Base-by-base conservation (phyloP, 352 stramenopile species). In the Globisporangium lucens region DNA sequence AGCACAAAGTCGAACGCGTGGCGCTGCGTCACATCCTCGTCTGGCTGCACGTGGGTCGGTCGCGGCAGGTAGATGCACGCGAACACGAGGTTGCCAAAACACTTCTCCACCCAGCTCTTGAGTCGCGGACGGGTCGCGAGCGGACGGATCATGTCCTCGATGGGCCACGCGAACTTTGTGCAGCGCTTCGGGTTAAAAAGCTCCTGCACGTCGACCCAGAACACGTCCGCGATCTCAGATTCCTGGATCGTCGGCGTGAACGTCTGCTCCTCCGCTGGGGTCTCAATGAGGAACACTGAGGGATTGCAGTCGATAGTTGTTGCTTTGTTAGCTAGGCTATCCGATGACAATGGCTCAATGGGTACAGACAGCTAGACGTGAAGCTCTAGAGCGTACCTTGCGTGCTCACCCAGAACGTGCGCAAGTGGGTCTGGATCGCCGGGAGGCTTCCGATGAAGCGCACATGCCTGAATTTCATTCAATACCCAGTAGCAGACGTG, bases 141-240 rank as follows among this genome's bases (percentile, higher is more conserved):
- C 69, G 64, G 56, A 13, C 71, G 68, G 9, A 95, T 66, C 66
- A 85, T 85, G 53, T 91, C 76, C 57, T 92, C 75, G 10, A 89
- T 67, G 27, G 78, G 76, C 68, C 87, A 94, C 24, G 75, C 52
- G 13, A 93, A 80, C 30, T 72, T 59, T 35, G 85, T 74, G 71
- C 89, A 91, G 46, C 83, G 82, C 6, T 55, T 55, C 9, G 79
- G 66, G 63, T 89, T 84, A 63, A 83, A 89, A 3, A 95, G 73
- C 61, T 93, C 87, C 51, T 91, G 78, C 52, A 94, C 71, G 43
- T 95, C 82, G 64, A 95, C 83, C 87, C 87, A 95, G 53, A 94
- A 89, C 7, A 84, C 83, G 67, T 95, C 81, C 17, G 84, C 69
- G 65, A 95, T 85, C 79, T 95, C 87, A 3, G 66, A 73, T 20